Percentiles rank a stretch among this genome's conserved stretches.
Conservation (phyloP, 2,329 filamentous ascomycete species). For the Lizonia empirigonia region DNA sequence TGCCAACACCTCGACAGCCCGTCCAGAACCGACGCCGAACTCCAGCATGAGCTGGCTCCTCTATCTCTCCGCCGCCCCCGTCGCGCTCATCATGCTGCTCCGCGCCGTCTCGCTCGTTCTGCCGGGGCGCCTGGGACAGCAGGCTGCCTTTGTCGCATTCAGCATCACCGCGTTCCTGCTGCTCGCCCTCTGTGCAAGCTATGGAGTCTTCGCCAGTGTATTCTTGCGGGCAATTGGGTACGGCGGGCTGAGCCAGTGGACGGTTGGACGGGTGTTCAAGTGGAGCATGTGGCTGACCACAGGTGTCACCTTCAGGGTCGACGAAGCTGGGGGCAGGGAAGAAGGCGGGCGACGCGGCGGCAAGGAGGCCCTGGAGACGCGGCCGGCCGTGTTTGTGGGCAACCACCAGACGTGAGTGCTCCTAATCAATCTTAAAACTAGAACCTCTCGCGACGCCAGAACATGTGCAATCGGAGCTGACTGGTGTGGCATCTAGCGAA, state of each 20-base stretch:
- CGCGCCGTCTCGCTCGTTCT: conserved; percentile 37
- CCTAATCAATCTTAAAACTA: neutral
- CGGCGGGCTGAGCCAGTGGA: conserved; percentile 83
- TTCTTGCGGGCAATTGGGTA: conserved; percentile 72
- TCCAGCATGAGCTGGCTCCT: conserved; percentile 41
- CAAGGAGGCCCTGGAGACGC: conserved; percentile 44
- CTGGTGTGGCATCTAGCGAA: conserved; percentile 57
- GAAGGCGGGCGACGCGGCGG: conserved; percentile 39
- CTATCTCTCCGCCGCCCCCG: conserved; percentile 37
- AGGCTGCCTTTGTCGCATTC: conserved; percentile 69
- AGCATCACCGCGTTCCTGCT: conserved; percentile 53
- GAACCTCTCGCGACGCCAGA: no score
- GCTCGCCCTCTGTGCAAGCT: conserved; percentile 58
- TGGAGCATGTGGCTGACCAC: conserved; percentile 75
- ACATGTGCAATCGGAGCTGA: no score
- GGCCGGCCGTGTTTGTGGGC: conserved; percentile 88
- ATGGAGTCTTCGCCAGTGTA: conserved; percentile 77
- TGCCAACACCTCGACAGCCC: conserved; percentile 6
- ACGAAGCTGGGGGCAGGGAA: conserved; percentile 46
- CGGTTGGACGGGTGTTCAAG: conserved; percentile 78
- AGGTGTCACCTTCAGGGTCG: conserved; percentile 76
- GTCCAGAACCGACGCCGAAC: conserved; percentile 9
- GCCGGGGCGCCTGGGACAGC: conserved; percentile 35
- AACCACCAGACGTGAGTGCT: conserved; percentile 80
- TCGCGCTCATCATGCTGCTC: conserved; percentile 38